Evolutionary conservation across 768 basidiomycete species (phyloP).

Genomic region (Leccinum boreale): DNA sequence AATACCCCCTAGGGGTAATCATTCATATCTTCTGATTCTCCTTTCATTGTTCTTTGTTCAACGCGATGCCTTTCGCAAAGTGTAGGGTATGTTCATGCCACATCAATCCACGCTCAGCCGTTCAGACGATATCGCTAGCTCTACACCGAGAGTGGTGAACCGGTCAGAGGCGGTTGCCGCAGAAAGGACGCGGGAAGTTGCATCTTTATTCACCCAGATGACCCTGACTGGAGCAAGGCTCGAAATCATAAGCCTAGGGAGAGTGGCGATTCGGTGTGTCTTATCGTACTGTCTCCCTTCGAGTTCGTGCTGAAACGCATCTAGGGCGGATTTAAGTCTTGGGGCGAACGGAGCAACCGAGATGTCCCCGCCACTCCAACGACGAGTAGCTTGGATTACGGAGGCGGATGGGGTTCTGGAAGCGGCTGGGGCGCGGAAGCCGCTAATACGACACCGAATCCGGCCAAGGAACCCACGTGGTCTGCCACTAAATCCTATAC

Average conservation of each 20-base stretch:
- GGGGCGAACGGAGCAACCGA: slow-evolving; percentile 3
- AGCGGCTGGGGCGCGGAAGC: slow-evolving; percentile 8
- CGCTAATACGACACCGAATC: slow-evolving; percentile 5
- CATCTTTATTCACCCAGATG: slow-evolving; percentile 30
- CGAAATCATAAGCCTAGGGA: slow-evolving; percentile 8
- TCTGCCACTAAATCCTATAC: background rate
- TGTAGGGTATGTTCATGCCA: slow-evolving; percentile 23
- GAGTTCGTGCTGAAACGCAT: background rate
- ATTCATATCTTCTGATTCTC: background rate
- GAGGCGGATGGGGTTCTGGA: slow-evolving; percentile 6
- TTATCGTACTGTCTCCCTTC: background rate
- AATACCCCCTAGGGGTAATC: background rate
- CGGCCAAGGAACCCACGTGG: background rate
- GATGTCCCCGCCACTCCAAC: background rate
- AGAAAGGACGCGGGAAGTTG: slow-evolving; percentile 18
- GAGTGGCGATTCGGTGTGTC: slow-evolving; percentile 19
- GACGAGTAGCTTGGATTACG: background rate
- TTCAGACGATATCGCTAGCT: slow-evolving; percentile 15
- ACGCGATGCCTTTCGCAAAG: slow-evolving; percentile 21
- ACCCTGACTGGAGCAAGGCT: slow-evolving; percentile 23
- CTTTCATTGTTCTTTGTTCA: background rate
- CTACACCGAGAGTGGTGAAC: slow-evolving; percentile 31
- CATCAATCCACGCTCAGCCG: slow-evolving; percentile 1
- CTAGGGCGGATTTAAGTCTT: slow-evolving; percentile 10
- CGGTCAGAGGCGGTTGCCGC: slow-evolving; percentile 26